Conservation (phyloP, 352 stramenopile genomes). For the Pythium scleroteichum region DNA sequence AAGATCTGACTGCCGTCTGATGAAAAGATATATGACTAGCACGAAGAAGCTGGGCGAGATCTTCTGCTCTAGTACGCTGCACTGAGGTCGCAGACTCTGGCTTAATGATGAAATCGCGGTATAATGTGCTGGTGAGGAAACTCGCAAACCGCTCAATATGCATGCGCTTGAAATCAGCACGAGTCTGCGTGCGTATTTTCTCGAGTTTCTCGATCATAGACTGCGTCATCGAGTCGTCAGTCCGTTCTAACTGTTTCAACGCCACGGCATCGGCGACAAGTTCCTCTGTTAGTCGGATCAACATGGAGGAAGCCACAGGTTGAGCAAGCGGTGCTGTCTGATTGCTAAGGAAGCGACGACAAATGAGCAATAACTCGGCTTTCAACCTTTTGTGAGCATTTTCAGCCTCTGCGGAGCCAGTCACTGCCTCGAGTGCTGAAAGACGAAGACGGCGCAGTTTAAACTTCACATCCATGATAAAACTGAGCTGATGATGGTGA, state of each 20-base stretch:
- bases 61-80: constrained; percentile 21
- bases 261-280: constrained; percentile 22
- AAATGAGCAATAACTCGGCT: constrained; percentile 27
- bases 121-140: constrained; percentile 50
- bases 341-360: constrained; percentile 28
- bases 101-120: constrained; percentile 48
- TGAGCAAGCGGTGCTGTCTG: constrained; percentile 26
- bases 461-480: constrained; percentile 59
- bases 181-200: constrained; percentile 34
- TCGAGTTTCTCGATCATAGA: constrained; percentile 38
- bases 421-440: constrained; percentile 1
- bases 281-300: constrained; percentile 34
- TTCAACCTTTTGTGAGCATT: constrained; percentile 14
- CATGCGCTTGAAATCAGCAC: constrained; percentile 50
- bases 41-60: constrained; percentile 46
- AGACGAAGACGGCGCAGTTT: constrained; percentile 44
- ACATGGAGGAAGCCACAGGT: constrained; percentile 21
- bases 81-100: constrained; percentile 18
- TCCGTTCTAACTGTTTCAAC: constrained; percentile 3
- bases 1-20: constrained; percentile 39
- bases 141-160: constrained; percentile 44
- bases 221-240: constrained; percentile 5
- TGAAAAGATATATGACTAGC: constrained; percentile 57
- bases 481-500: constrained; percentile 57
- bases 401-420: constrained; percentile 8